Conservation (phyloP, 2,329 filamentous ascomycete genomes). For the Dissoconium aciculare region DNA sequence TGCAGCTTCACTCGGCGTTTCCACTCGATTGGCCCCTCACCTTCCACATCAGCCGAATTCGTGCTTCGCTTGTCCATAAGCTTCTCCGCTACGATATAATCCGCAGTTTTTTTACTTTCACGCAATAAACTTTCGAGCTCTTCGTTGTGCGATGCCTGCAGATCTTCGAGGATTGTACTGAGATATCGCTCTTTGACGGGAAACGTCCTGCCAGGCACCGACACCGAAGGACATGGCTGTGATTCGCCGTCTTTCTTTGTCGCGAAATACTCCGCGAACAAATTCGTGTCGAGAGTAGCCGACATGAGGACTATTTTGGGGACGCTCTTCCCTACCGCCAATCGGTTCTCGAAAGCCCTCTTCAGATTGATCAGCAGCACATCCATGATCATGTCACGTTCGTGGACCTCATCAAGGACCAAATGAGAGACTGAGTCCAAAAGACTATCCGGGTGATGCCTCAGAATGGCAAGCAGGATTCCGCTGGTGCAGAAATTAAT, state of each 20-base stretch:
- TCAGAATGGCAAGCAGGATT: conserved; percentile 33
- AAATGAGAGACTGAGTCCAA: conserved; percentile 33
- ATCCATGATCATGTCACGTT: conserved; percentile 32
- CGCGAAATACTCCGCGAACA: conserved; percentile 33
- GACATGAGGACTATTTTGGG: conserved; percentile 37
- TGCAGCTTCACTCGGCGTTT: conserved; percentile 18
- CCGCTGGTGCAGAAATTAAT: conserved; percentile 39
- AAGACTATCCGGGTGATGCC: conserved; percentile 25
- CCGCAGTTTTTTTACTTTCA: conserved; percentile 6
- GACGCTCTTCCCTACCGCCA: conserved; percentile 18
- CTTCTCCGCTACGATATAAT: conserved; percentile 12
- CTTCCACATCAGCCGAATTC: background rate
- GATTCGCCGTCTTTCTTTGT: conserved; percentile 19
- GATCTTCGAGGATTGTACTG: conserved; percentile 25
- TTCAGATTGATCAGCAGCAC: conserved; percentile 34
- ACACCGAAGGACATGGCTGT: conserved; percentile 27
- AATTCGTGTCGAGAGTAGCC: conserved; percentile 32
- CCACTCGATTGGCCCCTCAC: conserved; percentile 25
- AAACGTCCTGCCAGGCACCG: conserved; percentile 31
- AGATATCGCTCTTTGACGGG: conserved; percentile 31
- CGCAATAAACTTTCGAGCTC: conserved; percentile 8
- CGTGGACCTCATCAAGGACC: conserved; percentile 39
- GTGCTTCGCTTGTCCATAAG: conserved; percentile 6
- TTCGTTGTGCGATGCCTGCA: conserved; percentile 16
- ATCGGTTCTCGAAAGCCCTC: conserved; percentile 26